Conservation (phyloP, 768 basidiomycete species). For the Russula virescens region DNA sequence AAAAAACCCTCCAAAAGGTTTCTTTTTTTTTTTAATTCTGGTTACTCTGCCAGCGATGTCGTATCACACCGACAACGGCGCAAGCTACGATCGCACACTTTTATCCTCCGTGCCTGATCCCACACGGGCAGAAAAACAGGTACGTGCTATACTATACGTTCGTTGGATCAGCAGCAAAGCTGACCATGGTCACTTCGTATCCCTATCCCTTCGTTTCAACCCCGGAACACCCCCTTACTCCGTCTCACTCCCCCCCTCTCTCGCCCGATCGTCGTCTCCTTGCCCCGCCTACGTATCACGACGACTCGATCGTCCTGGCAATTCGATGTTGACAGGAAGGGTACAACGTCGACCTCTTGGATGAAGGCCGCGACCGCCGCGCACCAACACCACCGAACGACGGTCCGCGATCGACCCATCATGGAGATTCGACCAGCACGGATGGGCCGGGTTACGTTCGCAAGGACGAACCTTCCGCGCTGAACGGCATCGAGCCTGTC, state of each 20-base stretch:
- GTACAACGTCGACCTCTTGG: slow-evolving; percentile 45
- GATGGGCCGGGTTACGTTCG: slow-evolving; percentile 19
- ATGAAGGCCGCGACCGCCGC: slow-evolving; percentile 26
- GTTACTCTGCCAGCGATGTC: slow-evolving; percentile 7
- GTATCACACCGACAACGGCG: not conserved
- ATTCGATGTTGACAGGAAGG: slow-evolving; percentile 39
- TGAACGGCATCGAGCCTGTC: slow-evolving; percentile 10
- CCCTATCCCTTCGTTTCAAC: not conserved
- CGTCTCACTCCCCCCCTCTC: not conserved
- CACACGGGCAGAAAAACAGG: slow-evolving; percentile 32
- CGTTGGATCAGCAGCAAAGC: not conserved
- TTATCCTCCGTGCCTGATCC: slow-evolving; percentile 30
- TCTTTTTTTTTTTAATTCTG: no score
- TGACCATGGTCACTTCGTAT: not conserved
- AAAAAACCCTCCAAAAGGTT: not conserved
- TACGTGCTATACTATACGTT: slow-evolving; percentile 5
- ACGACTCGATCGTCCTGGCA: no score
- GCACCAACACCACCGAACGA: slow-evolving; percentile 20
- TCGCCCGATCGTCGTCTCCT: no score
- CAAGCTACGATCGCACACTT: slow-evolving; percentile 29
- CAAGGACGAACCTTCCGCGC: slow-evolving; percentile 15
- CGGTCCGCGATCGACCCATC: slow-evolving; percentile 25
- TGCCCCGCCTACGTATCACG: no score
- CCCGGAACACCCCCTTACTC: not conserved
- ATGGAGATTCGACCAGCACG: slow-evolving; percentile 11